Conservation (phyloP, 2,329 filamentous ascomycete species). For the Leptographium procerum region DNA sequence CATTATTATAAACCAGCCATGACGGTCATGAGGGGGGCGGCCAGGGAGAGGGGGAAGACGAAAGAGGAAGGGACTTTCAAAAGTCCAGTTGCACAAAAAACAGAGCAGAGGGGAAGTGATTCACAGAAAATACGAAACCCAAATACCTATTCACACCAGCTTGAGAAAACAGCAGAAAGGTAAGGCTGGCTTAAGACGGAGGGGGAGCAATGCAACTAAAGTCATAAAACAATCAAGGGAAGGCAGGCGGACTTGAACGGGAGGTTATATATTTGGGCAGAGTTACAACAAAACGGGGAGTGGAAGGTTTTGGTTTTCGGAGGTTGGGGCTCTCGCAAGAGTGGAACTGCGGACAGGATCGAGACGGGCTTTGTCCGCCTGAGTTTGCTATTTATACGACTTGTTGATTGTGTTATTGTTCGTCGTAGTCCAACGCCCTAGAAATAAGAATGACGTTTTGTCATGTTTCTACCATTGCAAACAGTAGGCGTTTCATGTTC, state of each 20-base stretch:
- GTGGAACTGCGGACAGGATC: background rate
- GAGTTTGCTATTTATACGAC: background rate
- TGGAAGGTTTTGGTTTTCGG: background rate
- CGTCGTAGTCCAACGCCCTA: background rate
- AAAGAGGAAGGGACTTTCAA: background rate
- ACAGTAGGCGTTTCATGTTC: background rate
- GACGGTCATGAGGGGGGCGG: background rate
- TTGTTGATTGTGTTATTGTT: background rate
- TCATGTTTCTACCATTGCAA: background rate
- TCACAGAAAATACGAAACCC: background rate
- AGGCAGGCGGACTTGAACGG: background rate
- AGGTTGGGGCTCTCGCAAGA: background rate
- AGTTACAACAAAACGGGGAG: background rate
- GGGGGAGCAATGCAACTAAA: background rate
- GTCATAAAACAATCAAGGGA: background rate
- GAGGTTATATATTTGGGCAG: background rate
- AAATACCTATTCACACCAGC: background rate
- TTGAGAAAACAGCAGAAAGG: background rate
- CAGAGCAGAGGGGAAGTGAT: background rate
- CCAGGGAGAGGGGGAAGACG: background rate
- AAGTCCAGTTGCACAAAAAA: background rate
- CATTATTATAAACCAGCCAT: background rate
- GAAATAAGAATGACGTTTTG: background rate
- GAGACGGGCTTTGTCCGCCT: background rate
- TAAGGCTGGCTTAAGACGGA: background rate